phyloP scores from a whole-genome alignment of 257 asterid species.

The Salvia hispanica region DNA sequence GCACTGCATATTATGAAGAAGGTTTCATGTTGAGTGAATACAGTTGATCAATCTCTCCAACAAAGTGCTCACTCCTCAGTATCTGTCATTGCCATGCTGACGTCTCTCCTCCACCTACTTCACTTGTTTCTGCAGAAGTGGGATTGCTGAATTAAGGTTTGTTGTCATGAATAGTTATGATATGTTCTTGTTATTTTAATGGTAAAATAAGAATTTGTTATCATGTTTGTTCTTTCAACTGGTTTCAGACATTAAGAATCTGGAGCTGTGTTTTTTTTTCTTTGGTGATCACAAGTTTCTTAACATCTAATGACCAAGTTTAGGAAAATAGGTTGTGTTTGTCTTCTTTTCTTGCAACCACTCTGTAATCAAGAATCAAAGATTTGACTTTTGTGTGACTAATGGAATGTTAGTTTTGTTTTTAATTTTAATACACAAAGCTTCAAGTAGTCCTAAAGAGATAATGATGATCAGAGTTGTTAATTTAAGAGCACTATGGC shows the following conservation, averaged over 20 bases:
- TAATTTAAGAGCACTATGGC: neutral
- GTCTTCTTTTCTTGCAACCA: neutral
- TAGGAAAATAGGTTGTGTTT: constrained; percentile 7
- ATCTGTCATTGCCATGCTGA: constrained; percentile 51
- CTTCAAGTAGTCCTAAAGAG: constrained; percentile 19
- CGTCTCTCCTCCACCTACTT: neutral
- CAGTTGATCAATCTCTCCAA: neutral
- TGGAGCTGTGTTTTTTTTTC: neutral
- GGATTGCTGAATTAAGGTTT: neutral
- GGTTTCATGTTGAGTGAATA: constrained; percentile 15
- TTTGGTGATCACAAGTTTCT: constrained; percentile 20
- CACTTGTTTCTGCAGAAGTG: neutral
- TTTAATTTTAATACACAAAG: neutral
- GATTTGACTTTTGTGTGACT: neutral
- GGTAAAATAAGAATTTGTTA: neutral
- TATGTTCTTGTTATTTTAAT: neutral
- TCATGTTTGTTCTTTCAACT: too few species aligned
- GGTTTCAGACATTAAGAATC: constrained; percentile 12
- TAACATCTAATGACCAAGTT: constrained; percentile 1
- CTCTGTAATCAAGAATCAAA: constrained; percentile 10
- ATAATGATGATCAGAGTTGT: neutral
- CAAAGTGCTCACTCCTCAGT: constrained; percentile 47
- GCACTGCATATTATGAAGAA: neutral
- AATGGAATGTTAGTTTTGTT: constrained; percentile 3
- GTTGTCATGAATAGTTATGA: neutral